Percentiles rank a stretch among this genome's conserved stretches.
These are phyloP conservation scores for Rhodotorula sp. DNA, from an alignment of 1,284 basidiomycete species.

Conservation along the genomic window DNA sequence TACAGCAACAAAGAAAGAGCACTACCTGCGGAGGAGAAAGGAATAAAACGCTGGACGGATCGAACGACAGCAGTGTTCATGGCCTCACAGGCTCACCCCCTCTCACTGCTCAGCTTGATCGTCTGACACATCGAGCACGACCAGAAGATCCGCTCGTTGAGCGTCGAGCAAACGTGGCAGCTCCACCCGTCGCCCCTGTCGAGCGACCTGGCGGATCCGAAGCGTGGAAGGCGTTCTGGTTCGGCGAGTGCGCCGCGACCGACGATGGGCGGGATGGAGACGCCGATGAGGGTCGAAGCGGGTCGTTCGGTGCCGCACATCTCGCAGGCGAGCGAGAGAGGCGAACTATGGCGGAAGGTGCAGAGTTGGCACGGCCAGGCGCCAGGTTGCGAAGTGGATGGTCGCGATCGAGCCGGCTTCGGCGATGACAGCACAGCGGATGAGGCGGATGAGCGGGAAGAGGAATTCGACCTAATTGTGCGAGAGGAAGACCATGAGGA, in stretches of 20 bases:
- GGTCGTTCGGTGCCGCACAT: constrained; percentile 63
- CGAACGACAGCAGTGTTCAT: no score
- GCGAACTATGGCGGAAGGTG: constrained; percentile 63
- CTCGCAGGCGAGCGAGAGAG: constrained; percentile 59
- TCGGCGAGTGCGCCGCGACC: not conserved
- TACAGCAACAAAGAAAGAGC: constrained; percentile 4
- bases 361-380: constrained; percentile 69
- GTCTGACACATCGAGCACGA: constrained; percentile 21
- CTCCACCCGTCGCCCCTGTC: constrained; percentile 15
- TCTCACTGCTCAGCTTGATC: constrained; percentile 25
- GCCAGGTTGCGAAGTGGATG: not conserved
- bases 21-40: not conserved
- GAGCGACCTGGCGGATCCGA: no score
- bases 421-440: not conserved
- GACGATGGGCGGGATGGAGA: not conserved
- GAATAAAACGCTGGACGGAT: not conserved
- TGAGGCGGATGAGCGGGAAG: not conserved
- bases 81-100: constrained; percentile 2
- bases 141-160: constrained; percentile 29
- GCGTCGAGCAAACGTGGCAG: constrained; percentile 23
- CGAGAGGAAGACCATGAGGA: not conserved
- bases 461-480: not conserved
- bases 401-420: not conserved
- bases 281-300: not conserved
- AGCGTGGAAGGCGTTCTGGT: no score